Conservation (phyloP, 1,284 basidiomycete genomes). For the Pseudozyma tsukubaensis region DNA sequence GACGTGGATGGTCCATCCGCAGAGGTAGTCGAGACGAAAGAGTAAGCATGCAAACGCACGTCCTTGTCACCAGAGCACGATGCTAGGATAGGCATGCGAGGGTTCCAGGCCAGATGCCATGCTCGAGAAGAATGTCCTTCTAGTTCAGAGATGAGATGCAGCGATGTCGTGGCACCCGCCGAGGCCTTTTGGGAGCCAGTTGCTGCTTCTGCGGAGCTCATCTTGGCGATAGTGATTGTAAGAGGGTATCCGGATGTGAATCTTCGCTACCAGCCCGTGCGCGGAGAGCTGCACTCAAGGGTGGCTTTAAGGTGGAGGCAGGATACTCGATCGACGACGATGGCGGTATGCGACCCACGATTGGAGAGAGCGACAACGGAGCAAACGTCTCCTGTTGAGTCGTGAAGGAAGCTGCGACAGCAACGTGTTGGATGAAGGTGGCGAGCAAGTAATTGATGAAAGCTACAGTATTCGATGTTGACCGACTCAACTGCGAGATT, state of each 20-base stretch:
- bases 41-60: constrained; percentile 84
- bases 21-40: constrained; percentile 49
- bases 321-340: neutral
- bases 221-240: constrained; percentile 1
- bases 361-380: neutral
- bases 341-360: no score
- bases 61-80: constrained; percentile 95
- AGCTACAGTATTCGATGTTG: neutral
- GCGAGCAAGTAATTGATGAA: neutral
- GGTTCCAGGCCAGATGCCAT: constrained; percentile 94
- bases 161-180: constrained; percentile 9
- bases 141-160: constrained; percentile 44
- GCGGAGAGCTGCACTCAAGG: neutral
- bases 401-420: neutral
- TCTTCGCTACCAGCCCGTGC: neutral
- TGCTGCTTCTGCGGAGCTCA: constrained; percentile 10
- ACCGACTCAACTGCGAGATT: neutral
- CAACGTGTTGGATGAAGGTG: no score
- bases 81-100: constrained; percentile 81
- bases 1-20: constrained; percentile 47
- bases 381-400: neutral
- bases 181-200: constrained; percentile 4
- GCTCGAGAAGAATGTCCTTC: constrained; percentile 66
- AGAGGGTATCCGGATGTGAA: no score
- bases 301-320: neutral